Conservation (phyloP, 371 early-diverging fungal genomes). For the Mortierella sp. region DNA sequence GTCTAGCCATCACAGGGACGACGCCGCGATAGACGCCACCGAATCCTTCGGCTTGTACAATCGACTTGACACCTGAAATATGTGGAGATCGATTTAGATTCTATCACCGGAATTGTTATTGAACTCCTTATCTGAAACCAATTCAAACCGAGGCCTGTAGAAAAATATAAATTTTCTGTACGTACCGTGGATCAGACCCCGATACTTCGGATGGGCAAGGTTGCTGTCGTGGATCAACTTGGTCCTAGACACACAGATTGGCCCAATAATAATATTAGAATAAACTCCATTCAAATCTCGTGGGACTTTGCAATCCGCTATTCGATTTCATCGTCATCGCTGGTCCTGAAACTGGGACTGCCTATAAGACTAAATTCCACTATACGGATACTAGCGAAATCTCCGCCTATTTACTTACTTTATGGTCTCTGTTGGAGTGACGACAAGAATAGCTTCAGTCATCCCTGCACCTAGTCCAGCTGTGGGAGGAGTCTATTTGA, state of each 20-base stretch:
- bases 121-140: background rate
- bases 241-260: constrained; percentile 62
- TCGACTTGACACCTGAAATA: constrained; percentile 59
- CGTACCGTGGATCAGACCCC: constrained; percentile 84
- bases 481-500: constrained; percentile 8
- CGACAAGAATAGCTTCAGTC: constrained; percentile 87
- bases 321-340: background rate
- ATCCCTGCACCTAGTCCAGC: constrained; percentile 94
- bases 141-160: background rate
- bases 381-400: background rate
- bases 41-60: constrained; percentile 83
- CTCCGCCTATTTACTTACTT: constrained; percentile 66
- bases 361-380: background rate
- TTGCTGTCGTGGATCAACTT: constrained; percentile 88
- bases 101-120: background rate
- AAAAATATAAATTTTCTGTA: constrained; percentile 1
- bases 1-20: constrained; percentile 90
- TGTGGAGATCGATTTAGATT: background rate
- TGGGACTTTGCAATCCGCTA: background rate
- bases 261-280: background rate
- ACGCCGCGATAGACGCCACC: constrained; percentile 91
- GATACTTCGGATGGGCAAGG: constrained; percentile 74
- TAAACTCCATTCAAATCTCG: background rate
- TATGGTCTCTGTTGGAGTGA: constrained; percentile 93
- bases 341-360: background rate